A percentile compares a stretch with the other conserved stretches of the same genome.
Evolutionary conservation across 2,329 filamentous ascomycete genomes (phyloP).

Genomic region (Clonostachys chloroleuca): DNA sequence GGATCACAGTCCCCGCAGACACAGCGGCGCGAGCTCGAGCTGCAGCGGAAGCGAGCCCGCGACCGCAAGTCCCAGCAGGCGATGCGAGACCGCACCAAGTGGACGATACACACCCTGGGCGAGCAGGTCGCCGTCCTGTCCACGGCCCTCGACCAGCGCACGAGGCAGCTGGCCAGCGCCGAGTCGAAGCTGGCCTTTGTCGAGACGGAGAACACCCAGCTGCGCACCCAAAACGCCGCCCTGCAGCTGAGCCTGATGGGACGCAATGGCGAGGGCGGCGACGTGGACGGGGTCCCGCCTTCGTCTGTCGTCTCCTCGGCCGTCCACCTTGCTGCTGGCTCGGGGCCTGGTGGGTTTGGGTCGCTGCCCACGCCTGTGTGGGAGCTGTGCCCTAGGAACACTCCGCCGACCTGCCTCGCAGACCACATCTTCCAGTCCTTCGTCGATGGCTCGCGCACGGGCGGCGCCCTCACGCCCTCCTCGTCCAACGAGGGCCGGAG

Average conservation of each 20-base stretch:
- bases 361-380: constrained; percentile 7
- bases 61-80: constrained; percentile 24
- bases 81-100: constrained; percentile 23
- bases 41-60: constrained; percentile 20
- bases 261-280: background rate
- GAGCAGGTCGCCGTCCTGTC: constrained; percentile 19
- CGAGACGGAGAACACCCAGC: constrained; percentile 17
- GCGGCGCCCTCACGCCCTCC: constrained; percentile 4
- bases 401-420: constrained; percentile 13
- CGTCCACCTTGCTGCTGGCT: background rate
- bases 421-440: constrained; percentile 20
- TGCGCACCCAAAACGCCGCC: constrained; percentile 19
- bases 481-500: background rate
- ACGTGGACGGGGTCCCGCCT: background rate
- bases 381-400: constrained; percentile 15
- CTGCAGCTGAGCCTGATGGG: constrained; percentile 19
- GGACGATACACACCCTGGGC: constrained; percentile 18
- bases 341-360: background rate
- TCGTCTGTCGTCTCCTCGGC: background rate
- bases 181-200: constrained; percentile 12
- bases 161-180: constrained; percentile 8
- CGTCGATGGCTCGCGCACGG: constrained; percentile 10
- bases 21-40: constrained; percentile 5
- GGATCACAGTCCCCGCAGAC: no score
- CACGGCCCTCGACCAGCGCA: constrained; percentile 12